Evolutionary conservation across 495 filamentous ascomycete species (phyloP).

Genomic region (Pyrenopolyporus hunteri): DNA sequence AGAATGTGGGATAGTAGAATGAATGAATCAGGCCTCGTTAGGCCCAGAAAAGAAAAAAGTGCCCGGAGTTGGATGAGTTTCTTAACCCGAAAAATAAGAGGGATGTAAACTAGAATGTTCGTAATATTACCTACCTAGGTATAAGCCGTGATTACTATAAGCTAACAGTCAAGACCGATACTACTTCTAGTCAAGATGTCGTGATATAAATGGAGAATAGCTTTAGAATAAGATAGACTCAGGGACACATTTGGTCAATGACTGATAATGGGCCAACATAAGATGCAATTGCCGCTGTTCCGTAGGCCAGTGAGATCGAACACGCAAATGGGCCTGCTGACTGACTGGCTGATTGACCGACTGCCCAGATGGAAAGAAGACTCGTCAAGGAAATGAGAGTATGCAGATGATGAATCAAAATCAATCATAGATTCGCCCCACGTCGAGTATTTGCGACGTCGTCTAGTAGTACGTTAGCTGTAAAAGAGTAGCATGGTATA

Average conservation of each 20-base stretch:
- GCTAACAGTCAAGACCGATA: too few relatives aligned
- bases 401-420: neutral
- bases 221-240: neutral
- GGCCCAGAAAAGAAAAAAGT: too few relatives aligned
- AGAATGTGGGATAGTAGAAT: too few relatives aligned
- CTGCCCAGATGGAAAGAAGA: constrained; percentile 1
- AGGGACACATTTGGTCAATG: neutral
- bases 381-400: neutral
- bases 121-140: too few relatives aligned
- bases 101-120: too few relatives aligned
- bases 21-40: too few relatives aligned
- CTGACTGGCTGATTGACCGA: constrained; percentile 1
- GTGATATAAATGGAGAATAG: neutral
- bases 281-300: constrained; percentile 9
- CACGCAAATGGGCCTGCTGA: constrained; percentile 1
- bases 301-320: constrained; percentile 3
- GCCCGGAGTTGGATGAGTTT: too few relatives aligned
- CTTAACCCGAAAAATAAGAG: too few relatives aligned
- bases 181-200: too few relatives aligned
- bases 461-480: neutral
- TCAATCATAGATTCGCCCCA: neutral
- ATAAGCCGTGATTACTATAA: too few relatives aligned
- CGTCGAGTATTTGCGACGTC: neutral
- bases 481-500: neutral
- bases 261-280: constrained; percentile 8